These are phyloP conservation scores for Phytophthora aleatoria DNA, from an alignment of 352 stramenopile species.

Conservation along the genomic window DNA sequence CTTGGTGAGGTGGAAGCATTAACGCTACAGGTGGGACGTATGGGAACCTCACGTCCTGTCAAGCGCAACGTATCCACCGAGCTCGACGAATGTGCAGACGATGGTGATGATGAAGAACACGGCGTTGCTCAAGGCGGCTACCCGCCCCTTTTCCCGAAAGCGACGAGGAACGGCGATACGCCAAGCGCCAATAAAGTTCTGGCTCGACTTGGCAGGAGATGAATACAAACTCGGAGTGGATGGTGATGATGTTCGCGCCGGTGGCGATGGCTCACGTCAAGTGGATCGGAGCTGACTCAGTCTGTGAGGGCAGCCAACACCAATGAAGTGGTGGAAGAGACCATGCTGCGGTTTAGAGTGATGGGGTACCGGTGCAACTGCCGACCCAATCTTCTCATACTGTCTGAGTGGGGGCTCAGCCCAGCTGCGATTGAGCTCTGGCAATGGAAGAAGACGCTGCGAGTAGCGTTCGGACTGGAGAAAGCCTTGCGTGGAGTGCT, in stretches of 20 bases:
- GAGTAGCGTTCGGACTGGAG: background rate
- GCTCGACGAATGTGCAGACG: background rate
- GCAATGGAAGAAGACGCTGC: background rate
- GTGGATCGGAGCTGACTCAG: conserved; percentile 1
- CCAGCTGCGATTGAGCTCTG: background rate
- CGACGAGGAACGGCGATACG: conserved; percentile 3
- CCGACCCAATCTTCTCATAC: background rate
- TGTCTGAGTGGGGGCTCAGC: background rate
- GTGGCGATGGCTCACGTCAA: conserved; percentile 1
- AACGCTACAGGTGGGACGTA: conserved; percentile 3
- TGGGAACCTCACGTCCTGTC: conserved; percentile 1
- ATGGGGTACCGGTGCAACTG: background rate
- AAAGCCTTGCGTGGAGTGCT: background rate
- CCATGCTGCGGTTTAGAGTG: background rate
- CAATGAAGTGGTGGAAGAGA: background rate
- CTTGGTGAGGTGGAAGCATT: background rate
- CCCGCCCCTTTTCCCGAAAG: background rate
- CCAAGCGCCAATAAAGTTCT: background rate
- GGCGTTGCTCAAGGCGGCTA: conserved; percentile 2
- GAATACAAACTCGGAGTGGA: background rate
- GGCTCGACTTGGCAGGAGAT: conserved; percentile 3
- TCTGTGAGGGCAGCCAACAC: background rate
- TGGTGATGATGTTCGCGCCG: background rate
- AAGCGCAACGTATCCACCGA: conserved; percentile 4
- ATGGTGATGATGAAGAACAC: conserved; percentile 7